A percentile compares a stretch with the other conserved stretches of the same genome.
Conservation (phyloP, 2,329 filamentous ascomycete species). For the Apiospora saccharicola region DNA sequence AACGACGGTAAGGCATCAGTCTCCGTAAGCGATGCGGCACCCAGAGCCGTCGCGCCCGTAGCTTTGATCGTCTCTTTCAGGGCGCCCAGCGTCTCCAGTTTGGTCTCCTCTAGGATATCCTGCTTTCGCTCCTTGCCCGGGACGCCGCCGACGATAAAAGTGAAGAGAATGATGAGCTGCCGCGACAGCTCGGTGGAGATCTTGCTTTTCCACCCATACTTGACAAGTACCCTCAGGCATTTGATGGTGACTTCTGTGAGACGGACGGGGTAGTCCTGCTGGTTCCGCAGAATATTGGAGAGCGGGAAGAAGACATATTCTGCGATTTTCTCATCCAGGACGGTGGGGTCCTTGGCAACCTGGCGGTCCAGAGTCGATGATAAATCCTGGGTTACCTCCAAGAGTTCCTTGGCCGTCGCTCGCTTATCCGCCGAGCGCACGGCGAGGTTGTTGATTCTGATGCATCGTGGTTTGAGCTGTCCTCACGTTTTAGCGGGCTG, state of each 20-base stretch:
- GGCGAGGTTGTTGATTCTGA: conserved; percentile 65
- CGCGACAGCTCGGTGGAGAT: conserved; percentile 77
- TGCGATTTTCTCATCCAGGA: conserved; percentile 81
- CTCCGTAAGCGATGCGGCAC: conserved; percentile 59
- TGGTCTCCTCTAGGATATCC: conserved; percentile 74
- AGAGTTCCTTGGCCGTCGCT: conserved; percentile 52
- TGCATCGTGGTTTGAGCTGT: conserved; percentile 69
- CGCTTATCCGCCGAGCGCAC: conserved; percentile 55
- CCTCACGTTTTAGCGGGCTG: conserved; percentile 26
- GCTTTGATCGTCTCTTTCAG: conserved; percentile 71
- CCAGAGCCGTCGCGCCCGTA: conserved; percentile 58
- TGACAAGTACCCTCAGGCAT: conserved; percentile 76
- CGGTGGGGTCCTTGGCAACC: conserved; percentile 50
- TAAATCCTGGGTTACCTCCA: conserved; percentile 54
- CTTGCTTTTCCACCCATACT: conserved; percentile 78
- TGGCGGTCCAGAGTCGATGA: conserved; percentile 55
- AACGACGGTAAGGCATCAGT: conserved; percentile 75
- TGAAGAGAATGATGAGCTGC: conserved; percentile 85
- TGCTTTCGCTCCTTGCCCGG: conserved; percentile 61
- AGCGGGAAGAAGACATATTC: conserved; percentile 97
- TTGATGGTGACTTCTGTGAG: conserved; percentile 79
- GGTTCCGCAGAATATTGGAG: conserved; percentile 82
- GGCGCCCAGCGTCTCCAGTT: conserved; percentile 73
- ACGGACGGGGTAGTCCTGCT: conserved; percentile 73
- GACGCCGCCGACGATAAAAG: conserved; percentile 79